phyloP scores from a whole-genome alignment of 371 early-diverging fungal genomes.

The Mortierella sp. region DNA sequence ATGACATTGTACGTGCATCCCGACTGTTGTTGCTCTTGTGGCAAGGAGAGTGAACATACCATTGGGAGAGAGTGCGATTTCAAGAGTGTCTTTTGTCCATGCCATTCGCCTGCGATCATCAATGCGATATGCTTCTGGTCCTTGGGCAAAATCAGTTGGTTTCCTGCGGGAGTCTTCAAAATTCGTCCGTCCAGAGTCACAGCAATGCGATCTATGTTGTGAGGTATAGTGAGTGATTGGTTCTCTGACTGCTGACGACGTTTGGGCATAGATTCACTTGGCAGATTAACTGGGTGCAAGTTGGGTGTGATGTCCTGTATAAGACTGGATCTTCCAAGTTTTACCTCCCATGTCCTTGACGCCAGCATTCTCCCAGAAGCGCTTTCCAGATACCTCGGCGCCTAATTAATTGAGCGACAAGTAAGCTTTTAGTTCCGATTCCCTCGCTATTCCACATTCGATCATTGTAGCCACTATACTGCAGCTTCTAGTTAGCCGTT shows the following conservation, averaged over 20 bases:
- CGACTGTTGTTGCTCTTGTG: not conserved
- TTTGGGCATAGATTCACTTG: too few relatives aligned
- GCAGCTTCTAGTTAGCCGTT: too few relatives aligned
- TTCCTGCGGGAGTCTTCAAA: constrained; percentile 88
- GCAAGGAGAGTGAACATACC: constrained; percentile 59
- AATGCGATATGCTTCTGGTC: constrained; percentile 76
- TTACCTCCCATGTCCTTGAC: constrained; percentile 72
- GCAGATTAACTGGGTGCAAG: too few relatives aligned
- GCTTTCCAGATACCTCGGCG: constrained; percentile 71
- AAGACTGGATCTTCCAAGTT: not conserved
- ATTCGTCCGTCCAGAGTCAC: constrained; percentile 84
- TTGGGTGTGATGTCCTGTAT: too few relatives aligned
- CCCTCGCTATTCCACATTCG: too few relatives aligned
- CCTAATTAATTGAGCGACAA: constrained; percentile 34
- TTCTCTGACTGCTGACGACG: too few relatives aligned
- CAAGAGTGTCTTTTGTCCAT: constrained; percentile 80
- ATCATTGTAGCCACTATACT: too few relatives aligned
- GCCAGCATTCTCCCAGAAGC: constrained; percentile 82
- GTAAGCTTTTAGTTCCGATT: too few relatives aligned
- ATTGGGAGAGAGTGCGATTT: constrained; percentile 91
- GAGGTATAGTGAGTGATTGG: too few relatives aligned
- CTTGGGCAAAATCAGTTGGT: constrained; percentile 70
- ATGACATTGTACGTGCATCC: not conserved
- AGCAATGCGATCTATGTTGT: constrained; percentile 61
- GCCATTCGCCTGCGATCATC: constrained; percentile 95